Percentiles rank a stretch among this genome's conserved stretches.
phyloP scores from a whole-genome alignment of 2,329 filamentous ascomycete species.

The Pseudogymnoascus sp. region DNA sequence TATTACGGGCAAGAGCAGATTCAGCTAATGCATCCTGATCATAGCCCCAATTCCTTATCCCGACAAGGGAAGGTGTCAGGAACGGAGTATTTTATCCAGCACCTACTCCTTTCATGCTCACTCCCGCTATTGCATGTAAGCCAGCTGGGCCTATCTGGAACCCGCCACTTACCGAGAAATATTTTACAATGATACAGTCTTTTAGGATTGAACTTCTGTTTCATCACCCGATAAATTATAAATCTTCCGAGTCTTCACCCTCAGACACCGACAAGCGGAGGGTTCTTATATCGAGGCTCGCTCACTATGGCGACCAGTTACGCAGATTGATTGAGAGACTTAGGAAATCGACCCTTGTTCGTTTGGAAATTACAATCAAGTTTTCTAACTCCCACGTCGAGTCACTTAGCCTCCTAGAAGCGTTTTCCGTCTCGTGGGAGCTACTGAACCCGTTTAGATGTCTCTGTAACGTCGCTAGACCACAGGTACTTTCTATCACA shows the following conservation, averaged over 20 bases:
- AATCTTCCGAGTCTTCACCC: neutral
- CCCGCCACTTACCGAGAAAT: constrained; percentile 11
- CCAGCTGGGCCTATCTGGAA: constrained; percentile 11
- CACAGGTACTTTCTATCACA: constrained; percentile 6
- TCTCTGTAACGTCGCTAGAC: constrained; percentile 12
- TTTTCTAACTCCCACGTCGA: constrained; percentile 11
- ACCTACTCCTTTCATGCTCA: constrained; percentile 1
- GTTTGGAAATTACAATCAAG: neutral
- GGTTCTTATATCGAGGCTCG: constrained; percentile 12
- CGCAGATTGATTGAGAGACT: constrained; percentile 17
- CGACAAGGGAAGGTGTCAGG: no score
- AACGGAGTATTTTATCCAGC: constrained; percentile 1
- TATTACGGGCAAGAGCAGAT: neutral
- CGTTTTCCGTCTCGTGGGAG: constrained; percentile 3
- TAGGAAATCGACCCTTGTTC: constrained; percentile 7
- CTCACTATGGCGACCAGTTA: constrained; percentile 17
- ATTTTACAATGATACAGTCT: constrained; percentile 16
- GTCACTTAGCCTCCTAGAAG: constrained; percentile 9
- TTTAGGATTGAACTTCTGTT: constrained; percentile 13
- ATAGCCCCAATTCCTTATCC: neutral
- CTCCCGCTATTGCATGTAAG: constrained; percentile 7
- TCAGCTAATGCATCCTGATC: neutral
- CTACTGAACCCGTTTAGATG: constrained; percentile 13
- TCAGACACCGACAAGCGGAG: neutral
- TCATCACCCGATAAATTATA: neutral